A percentile compares a stretch with the other conserved stretches of the same genome.
These are phyloP conservation scores for Fusarium pseudonygamai DNA, from an alignment of 2,329 filamentous ascomycete genomes.

Conservation along the genomic window DNA sequence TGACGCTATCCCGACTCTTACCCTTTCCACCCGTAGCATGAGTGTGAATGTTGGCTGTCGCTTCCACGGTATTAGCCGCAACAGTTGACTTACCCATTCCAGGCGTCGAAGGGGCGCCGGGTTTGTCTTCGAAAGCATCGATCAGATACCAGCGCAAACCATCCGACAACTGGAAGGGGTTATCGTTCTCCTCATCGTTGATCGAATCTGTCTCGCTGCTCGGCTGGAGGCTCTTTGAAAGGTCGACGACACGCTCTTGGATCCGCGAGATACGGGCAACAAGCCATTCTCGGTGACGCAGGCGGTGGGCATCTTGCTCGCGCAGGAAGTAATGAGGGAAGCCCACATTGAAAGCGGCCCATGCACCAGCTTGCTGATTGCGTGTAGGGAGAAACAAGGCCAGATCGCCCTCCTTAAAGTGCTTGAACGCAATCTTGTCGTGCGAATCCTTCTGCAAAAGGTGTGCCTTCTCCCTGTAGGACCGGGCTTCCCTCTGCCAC, in stretches of 20 bases:
- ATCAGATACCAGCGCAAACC: conserved; percentile 96
- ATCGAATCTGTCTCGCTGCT: conserved; percentile 60
- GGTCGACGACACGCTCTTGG: conserved; percentile 91
- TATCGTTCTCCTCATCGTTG: conserved; percentile 83
- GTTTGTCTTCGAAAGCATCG: conserved; percentile 92
- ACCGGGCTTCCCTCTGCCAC: conserved; percentile 87
- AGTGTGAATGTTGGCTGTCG: conserved; percentile 75
- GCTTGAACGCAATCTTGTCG: conserved; percentile 94
- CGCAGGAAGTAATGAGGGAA: conserved; percentile 97
- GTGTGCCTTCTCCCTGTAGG: conserved; percentile 88
- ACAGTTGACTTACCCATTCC: conserved; percentile 93
- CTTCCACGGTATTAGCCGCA: conserved; percentile 86
- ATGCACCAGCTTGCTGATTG: conserved; percentile 92
- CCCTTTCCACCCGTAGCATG: conserved; percentile 58
- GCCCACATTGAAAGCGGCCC: conserved; percentile 98
- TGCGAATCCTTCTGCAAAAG: conserved; percentile 84
- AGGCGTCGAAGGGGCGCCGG: conserved; percentile 89
- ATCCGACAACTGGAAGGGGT: conserved; percentile 95
- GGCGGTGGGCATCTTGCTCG: conserved; percentile 87
- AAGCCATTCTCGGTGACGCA: conserved; percentile 92
- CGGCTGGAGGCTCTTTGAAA: conserved; percentile 77
- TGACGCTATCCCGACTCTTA: conserved; percentile 56
- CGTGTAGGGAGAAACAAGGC: conserved; percentile 93
- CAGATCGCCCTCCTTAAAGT: conserved; percentile 96
- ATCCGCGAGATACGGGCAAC: conserved; percentile 91